Evolutionary conservation across 1,284 basidiomycete species (phyloP).

Genomic region (Trametes sp.): DNA sequence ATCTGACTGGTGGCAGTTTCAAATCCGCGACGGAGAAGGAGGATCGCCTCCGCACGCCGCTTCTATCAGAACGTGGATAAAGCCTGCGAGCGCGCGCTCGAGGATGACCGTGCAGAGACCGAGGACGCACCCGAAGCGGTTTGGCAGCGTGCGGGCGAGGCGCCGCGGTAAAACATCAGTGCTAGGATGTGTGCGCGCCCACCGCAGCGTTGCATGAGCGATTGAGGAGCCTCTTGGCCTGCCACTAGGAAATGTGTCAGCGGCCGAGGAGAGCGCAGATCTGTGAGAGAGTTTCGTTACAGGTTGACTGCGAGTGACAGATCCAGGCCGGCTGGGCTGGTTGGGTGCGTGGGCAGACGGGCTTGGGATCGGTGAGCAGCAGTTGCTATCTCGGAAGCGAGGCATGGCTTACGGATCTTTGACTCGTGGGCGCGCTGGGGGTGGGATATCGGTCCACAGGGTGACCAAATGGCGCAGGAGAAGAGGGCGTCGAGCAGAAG

Average conservation of each 20-base stretch:
- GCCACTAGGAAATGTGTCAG: constrained; percentile 15
- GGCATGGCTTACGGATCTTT: neutral
- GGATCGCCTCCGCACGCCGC: constrained; percentile 1
- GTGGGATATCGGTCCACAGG: neutral
- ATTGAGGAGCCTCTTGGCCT: neutral
- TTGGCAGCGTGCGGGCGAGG: constrained; percentile 11
- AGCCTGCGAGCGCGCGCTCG: neutral
- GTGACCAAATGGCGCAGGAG: constrained; percentile 1
- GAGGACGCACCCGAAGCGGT: neutral
- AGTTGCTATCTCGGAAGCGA: neutral
- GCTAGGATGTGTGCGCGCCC: neutral
- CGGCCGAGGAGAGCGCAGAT: constrained; percentile 6
- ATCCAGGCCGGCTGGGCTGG: constrained; percentile 1
- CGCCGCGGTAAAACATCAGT: constrained; percentile 14
- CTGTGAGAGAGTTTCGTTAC: neutral
- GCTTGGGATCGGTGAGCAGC: constrained; percentile 2
- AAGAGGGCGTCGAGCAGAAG: neutral
- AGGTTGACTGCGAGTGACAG: constrained; percentile 8
- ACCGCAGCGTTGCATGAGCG: neutral
- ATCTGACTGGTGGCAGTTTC: constrained; percentile 5
- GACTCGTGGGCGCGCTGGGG: constrained; percentile 4
- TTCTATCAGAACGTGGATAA: constrained; percentile 12
- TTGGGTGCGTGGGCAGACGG: neutral
- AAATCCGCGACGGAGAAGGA: neutral
- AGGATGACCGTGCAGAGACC: constrained; percentile 9